Percentiles rank a stretch among this genome's conserved stretches.
Conservation (phyloP, 176 grass and related monocot genomes). For the Carex cristatella region DNA sequence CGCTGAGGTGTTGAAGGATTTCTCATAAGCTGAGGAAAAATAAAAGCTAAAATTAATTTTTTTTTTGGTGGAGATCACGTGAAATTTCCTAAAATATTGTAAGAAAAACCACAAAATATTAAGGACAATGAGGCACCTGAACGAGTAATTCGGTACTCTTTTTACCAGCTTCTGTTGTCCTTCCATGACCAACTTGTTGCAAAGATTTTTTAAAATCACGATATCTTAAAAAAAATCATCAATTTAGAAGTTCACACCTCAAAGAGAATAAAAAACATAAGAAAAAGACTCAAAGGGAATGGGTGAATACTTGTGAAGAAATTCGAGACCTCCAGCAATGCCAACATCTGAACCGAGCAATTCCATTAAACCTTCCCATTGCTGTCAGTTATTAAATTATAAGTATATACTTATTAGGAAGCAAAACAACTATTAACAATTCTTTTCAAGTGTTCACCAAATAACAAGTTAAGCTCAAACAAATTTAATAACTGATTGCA, state of each 20-base stretch:
- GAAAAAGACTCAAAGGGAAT: constrained; percentile 10
- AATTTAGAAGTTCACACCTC: not conserved
- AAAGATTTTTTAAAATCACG: constrained; percentile 88
- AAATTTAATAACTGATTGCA: not conserved
- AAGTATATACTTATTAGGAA: not conserved
- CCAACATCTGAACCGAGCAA: constrained; percentile 78
- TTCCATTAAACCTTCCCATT: constrained; percentile 97
- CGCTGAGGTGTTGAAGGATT: constrained; percentile 80
- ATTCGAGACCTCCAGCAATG: constrained; percentile 77
- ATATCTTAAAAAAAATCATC: constrained; percentile 47
- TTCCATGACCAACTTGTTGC: constrained; percentile 58
- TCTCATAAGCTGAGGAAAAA: constrained; percentile 70
- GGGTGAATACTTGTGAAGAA: constrained; percentile 78
- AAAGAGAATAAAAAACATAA: constrained; percentile 1
- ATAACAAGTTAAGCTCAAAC: not conserved
- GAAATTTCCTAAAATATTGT: not conserved
- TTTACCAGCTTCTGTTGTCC: constrained; percentile 46
- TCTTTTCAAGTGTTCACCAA: not conserved
- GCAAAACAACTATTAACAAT: not conserved
- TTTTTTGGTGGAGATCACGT: not conserved
- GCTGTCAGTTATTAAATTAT: constrained; percentile 40
- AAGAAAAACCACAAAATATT: not conserved
- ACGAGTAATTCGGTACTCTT: constrained; percentile 67
- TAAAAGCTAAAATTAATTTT: constrained; percentile 6
- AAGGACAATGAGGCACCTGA: constrained; percentile 42